Conservation (phyloP, 2,329 filamentous ascomycete species). For the Chaetomiaceae sp. region DNA sequence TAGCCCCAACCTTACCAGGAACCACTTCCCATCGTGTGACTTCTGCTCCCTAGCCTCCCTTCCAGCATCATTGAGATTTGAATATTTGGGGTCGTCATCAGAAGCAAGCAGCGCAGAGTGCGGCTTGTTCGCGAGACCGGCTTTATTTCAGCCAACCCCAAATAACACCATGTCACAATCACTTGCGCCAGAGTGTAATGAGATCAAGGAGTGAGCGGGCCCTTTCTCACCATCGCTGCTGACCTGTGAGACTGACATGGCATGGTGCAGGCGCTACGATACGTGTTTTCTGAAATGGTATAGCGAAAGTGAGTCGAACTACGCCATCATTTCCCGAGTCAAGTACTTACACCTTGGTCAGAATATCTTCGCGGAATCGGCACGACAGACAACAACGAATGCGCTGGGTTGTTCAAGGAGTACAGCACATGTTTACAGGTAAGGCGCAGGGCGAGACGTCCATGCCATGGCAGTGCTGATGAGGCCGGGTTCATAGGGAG, state of each 20-base stretch:
- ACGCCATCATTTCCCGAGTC: not conserved
- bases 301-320: conserved; percentile 72
- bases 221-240: not conserved
- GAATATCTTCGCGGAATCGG: conserved; percentile 87
- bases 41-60: too few species aligned
- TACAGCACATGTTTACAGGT: conserved; percentile 86
- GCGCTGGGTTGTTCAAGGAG: conserved; percentile 76
- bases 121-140: too few species aligned
- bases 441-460: conserved; percentile 30
- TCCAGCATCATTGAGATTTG: too few species aligned
- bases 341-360: conserved; percentile 33
- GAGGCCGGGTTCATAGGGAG: conserved; percentile 54
- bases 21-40: too few species aligned
- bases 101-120: too few species aligned
- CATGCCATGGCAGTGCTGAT: not conserved
- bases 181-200: conserved; percentile 89
- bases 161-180: conserved; percentile 74
- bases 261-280: conserved; percentile 71
- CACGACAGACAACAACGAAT: conserved; percentile 72
- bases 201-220: conserved; percentile 78
- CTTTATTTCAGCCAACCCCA: not conserved
- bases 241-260: not conserved
- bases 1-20: too few species aligned
- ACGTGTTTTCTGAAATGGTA: conserved; percentile 99
- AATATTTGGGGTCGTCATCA: too few species aligned